Conservation (phyloP, 768 basidiomycete species). For the Rhodotorula sphaerocarpa region DNA sequence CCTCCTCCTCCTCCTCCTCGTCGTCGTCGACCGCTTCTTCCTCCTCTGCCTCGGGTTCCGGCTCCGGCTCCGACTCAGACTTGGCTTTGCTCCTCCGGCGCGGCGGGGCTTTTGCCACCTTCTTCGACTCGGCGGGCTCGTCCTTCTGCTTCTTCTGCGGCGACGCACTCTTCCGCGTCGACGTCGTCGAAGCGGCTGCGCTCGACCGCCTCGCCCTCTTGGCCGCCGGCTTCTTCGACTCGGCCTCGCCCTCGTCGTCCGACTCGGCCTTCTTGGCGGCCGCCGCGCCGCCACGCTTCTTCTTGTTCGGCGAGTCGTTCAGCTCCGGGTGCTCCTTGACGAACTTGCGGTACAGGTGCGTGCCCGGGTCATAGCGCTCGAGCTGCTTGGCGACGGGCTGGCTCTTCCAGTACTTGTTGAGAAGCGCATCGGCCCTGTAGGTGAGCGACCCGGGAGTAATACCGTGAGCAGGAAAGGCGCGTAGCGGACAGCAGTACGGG, state of each 20-base stretch:
- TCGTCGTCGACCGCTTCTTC: not conserved
- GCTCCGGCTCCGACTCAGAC: not conserved
- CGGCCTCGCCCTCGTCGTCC: not conserved
- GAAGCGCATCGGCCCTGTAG: not conserved
- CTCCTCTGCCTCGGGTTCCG: not conserved
- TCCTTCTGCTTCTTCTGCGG: not conserved
- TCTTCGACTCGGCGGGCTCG: not conserved
- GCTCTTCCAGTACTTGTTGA: slow-evolving; percentile 10
- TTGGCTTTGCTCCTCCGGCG: not conserved
- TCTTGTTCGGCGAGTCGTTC: not conserved
- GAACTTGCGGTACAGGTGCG: slow-evolving; percentile 4
- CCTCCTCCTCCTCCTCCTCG: not conserved
- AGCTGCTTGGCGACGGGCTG: not conserved
- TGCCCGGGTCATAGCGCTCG: slow-evolving; percentile 7
- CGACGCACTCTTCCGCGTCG: not conserved
- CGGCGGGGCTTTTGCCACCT: no score
- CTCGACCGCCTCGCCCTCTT: not conserved
- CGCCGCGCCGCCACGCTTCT: not conserved
- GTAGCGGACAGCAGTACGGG: no score
- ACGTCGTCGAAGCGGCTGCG: not conserved
- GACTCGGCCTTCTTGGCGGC: not conserved
- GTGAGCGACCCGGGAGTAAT: not conserved
- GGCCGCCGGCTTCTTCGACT: not conserved
- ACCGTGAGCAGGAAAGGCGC: not conserved
- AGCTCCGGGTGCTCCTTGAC: not conserved